Percentiles rank a stretch among this genome's conserved stretches.
Conservation (phyloP, 495 filamentous ascomycete species). For the Hypoxylon lenormandii region DNA sequence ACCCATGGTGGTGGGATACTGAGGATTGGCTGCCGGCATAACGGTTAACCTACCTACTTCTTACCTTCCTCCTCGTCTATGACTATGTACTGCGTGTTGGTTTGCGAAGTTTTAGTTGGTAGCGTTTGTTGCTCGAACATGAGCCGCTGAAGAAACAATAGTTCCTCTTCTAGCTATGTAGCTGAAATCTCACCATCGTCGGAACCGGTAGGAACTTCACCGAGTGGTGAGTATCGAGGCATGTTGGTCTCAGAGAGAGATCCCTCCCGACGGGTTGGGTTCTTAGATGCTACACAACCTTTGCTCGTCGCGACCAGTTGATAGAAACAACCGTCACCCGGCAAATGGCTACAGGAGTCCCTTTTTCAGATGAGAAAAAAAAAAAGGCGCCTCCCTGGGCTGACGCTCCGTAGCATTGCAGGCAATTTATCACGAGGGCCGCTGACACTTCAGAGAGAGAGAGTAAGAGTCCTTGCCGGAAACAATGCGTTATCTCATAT, state of each 20-base stretch:
- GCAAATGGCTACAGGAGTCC: constrained; percentile 34
- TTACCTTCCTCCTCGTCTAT: constrained; percentile 11
- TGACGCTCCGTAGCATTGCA: constrained; percentile 39
- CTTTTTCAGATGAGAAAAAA: constrained; percentile 20
- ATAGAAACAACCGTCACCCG: constrained; percentile 44
- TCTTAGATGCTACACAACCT: constrained; percentile 45
- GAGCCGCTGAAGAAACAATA: constrained; percentile 39
- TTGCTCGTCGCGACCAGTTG: constrained; percentile 43
- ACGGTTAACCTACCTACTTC: neutral
- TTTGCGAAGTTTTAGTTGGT: constrained; percentile 11
- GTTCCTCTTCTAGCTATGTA: constrained; percentile 20
- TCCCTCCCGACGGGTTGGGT: constrained; percentile 35
- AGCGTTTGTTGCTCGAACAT: constrained; percentile 17
- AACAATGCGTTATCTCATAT: constrained; percentile 43
- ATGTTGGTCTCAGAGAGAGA: constrained; percentile 27
- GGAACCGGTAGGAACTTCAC: constrained; percentile 20
- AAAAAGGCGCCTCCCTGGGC: constrained; percentile 5
- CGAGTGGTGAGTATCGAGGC: constrained; percentile 14
- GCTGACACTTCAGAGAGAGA: constrained; percentile 8
- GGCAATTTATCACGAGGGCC: constrained; percentile 33
- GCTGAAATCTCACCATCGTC: constrained; percentile 35
- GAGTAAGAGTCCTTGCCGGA: constrained; percentile 15
- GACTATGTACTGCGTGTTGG: constrained; percentile 9
- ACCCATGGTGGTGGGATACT: constrained; percentile 39
- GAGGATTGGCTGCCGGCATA: constrained; percentile 28